Percentiles rank a stretch among this genome's conserved stretches.
These are phyloP conservation scores for Coix lacrymajobi DNA, from an alignment of 176 grass and related monocot species.

Conservation along the genomic window DNA sequence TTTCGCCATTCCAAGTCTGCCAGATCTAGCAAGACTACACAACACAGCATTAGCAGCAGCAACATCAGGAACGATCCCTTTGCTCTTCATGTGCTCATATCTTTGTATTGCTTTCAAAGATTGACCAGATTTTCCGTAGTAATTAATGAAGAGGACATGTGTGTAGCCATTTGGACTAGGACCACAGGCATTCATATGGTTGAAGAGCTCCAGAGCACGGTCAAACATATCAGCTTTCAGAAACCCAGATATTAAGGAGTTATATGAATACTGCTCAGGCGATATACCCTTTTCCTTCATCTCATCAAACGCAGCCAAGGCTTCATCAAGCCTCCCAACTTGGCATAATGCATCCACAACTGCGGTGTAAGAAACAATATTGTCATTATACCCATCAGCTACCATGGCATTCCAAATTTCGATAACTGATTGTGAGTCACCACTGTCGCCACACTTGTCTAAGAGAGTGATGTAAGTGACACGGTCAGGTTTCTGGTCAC, in stretches of 20 bases:
- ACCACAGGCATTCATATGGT: slow-evolving; percentile 67
- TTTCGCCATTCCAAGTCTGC: slow-evolving; percentile 69
- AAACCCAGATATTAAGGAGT: slow-evolving; percentile 74
- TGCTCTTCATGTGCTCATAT: slow-evolving; percentile 82
- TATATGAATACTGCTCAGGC: slow-evolving; percentile 82
- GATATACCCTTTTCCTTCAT: slow-evolving; percentile 65
- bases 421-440: slow-evolving; percentile 52
- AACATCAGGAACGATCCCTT: slow-evolving; percentile 68
- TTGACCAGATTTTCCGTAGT: slow-evolving; percentile 76
- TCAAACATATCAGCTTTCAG: slow-evolving; percentile 54
- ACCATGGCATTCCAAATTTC: slow-evolving; percentile 72
- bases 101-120: slow-evolving; percentile 57
- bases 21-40: slow-evolving; percentile 79
- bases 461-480: slow-evolving; percentile 86
- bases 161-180: slow-evolving; percentile 70
- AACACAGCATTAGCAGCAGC: slow-evolving; percentile 83
- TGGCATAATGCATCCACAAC: slow-evolving; percentile 66
- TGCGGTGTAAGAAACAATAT: slow-evolving; percentile 69
- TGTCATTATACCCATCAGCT: slow-evolving; percentile 68
- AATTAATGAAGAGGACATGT: slow-evolving; percentile 90
- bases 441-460: slow-evolving; percentile 72
- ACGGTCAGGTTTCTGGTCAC: slow-evolving; percentile 73
- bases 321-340: slow-evolving; percentile 66
- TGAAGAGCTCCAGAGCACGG: slow-evolving; percentile 57
- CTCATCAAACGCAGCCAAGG: slow-evolving; percentile 45